Evolutionary conservation across 768 basidiomycete species (phyloP).

Genomic region (Cystobasidium onofrii): DNA sequence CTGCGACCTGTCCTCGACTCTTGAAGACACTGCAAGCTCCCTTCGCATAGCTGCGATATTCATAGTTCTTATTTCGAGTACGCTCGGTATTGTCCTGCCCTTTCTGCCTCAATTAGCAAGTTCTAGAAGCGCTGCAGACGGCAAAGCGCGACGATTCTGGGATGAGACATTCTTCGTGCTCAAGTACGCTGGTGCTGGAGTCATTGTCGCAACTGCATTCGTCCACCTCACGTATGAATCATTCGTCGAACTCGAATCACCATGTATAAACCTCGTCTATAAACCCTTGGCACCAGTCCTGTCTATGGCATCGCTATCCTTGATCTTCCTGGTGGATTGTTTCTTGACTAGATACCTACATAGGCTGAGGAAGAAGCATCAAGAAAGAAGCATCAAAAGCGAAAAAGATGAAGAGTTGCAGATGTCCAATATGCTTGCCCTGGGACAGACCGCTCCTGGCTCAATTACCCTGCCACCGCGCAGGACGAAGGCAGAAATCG

Average conservation of each 20-base stretch:
- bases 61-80: neutral
- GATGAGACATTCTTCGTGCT: neutral
- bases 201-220: constrained; percentile 1
- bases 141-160: constrained; percentile 1
- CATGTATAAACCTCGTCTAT: neutral
- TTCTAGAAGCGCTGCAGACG: neutral
- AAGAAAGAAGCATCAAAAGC: neutral
- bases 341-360: constrained; percentile 1
- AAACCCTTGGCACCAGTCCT: constrained; percentile 8
- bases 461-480: neutral
- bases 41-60: neutral
- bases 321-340: neutral
- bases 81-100: neutral
- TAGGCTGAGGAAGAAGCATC: neutral
- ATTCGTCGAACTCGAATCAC: neutral
- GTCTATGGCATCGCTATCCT: neutral
- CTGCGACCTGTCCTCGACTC: neutral
- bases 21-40: neutral
- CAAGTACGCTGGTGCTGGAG: neutral
- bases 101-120: constrained; percentile 4
- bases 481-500: neutral
- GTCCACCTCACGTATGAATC: constrained; percentile 2
- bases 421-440: neutral
- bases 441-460: neutral
- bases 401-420: neutral